Conservation (phyloP, 306 rosid species). For the Erythrophleum fordii region DNA sequence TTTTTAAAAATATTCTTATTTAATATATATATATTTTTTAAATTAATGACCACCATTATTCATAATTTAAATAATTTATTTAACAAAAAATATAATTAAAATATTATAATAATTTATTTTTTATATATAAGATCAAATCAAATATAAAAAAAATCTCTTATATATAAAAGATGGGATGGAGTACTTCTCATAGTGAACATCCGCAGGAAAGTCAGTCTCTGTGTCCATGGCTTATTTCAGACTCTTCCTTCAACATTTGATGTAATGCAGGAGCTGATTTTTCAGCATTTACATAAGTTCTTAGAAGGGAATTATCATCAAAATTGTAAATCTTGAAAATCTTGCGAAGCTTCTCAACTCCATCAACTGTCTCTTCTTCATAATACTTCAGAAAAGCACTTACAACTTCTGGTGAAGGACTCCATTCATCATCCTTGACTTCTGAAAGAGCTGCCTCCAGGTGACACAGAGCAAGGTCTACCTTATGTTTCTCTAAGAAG, state of each 20-base stretch:
- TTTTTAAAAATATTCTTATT: no score
- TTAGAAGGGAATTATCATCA: slow-evolving; percentile 59
- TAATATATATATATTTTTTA: no score
- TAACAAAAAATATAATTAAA: no score
- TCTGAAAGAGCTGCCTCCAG: slow-evolving; percentile 58
- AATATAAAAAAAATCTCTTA: no score
- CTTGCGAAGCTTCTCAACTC: slow-evolving; percentile 61
- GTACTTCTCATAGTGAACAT: background rate
- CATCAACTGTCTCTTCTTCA: slow-evolving; percentile 61
- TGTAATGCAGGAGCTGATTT: slow-evolving; percentile 44
- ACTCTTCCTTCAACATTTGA: slow-evolving; percentile 47
- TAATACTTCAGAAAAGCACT: slow-evolving; percentile 67
- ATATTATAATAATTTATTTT: no score
- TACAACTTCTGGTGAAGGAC: slow-evolving; percentile 46
- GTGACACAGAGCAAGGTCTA: slow-evolving; percentile 62
- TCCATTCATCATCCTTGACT: slow-evolving; percentile 48
- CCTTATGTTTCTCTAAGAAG: slow-evolving; percentile 51
- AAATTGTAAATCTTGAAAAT: slow-evolving; percentile 59
- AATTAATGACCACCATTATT: no score
- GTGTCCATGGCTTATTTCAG: background rate
- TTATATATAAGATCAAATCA: no score
- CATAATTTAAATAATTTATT: no score
- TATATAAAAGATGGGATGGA: no score
- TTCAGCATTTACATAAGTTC: slow-evolving; percentile 51
- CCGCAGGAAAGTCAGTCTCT: background rate